Base-by-base conservation (phyloP, 345 rosid species). In the Mercurialis annua region DNA sequence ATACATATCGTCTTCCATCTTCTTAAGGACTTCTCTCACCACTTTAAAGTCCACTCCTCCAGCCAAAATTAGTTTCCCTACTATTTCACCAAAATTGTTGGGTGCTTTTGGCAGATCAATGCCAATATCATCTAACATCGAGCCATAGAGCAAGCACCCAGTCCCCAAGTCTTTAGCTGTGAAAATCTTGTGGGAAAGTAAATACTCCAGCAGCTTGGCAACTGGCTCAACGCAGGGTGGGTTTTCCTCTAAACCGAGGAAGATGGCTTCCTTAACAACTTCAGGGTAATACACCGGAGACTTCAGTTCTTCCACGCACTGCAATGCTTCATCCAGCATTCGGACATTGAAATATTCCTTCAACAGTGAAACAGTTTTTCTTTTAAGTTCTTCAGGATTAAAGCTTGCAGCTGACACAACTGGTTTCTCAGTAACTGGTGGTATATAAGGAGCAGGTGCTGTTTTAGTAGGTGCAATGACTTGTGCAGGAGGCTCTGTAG, bases 51-150 rank as follows among this genome's bases (percentile, higher is more conserved):
- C 80, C 50, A 81, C 71, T 16, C 74, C 85, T n/a, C 79, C 77
- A 0, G 76, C 80, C 79, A 81, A 55, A 52, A 89, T 69, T 33
- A 94, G 78, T 66, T 77, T 78, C 64, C 96, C 97, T 1, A 91
- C 56, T 38, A 94, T 81, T 73, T 86, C 88, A 33, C 96, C 96
- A 71, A 89, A 94, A 74, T 81, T 80, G 67, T 70, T 70, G 3
- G 92, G 97, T 0, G 97, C 99, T 66, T 76, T 90, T 0, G 97
- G 99, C 27, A 86, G 73, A 72, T 93, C 98, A 27, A 93, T 89
- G 16, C 82, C 96, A n/a, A 90, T 63, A 60, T 93, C 97, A 75
- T 93, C 96, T 62, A 93, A 64, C 87, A 76, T 71, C 1, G 87
- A 79, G 21, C 86, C 91, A 38, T 85, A 93, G 7, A 82, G 83